A percentile compares a stretch with the other conserved stretches of the same genome.
Conservation (phyloP, 2,329 filamentous ascomycete species). For the Neofusicoccum kwambonambiense region DNA sequence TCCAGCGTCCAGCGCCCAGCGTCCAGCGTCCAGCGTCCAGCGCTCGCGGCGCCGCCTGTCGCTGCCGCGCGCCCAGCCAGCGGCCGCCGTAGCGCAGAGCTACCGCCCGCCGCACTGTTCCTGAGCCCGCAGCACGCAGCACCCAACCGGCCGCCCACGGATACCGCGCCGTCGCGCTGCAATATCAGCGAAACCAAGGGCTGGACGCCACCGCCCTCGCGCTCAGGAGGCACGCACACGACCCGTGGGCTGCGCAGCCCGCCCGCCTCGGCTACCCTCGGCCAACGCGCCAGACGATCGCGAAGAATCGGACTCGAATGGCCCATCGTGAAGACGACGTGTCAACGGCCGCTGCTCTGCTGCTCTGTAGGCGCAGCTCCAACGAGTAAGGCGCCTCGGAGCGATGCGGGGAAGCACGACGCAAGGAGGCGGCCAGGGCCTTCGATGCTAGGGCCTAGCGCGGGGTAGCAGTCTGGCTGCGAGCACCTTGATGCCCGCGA, state of each 20-base stretch:
- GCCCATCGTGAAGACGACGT: conserved; percentile 6
- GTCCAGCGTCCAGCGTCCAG: neutral
- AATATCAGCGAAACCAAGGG: neutral
- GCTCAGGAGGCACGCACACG: conserved; percentile 1
- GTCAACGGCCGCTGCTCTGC: conserved; percentile 2
- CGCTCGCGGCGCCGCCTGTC: neutral
- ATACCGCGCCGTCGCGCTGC: neutral
- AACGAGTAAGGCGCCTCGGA: conserved; percentile 9
- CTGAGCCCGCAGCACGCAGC: neutral
- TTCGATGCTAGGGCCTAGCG: neutral
- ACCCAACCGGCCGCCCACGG: conserved; percentile 6
- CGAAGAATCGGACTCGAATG: conserved; percentile 1
- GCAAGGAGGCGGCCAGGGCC: conserved; percentile 8
- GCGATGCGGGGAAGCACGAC: conserved; percentile 13
- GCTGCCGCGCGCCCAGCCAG: neutral
- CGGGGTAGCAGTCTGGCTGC: conserved; percentile 1
- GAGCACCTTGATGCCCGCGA: conserved; percentile 11
- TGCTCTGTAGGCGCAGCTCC: conserved; percentile 15
- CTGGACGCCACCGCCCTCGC: neutral
- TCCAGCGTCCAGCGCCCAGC: too few relatives aligned
- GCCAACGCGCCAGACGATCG: neutral
- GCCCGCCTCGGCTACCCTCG: conserved; percentile 9
- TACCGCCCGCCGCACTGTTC: neutral
- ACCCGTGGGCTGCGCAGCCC: neutral
- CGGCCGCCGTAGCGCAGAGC: neutral